A percentile compares a stretch with the other conserved stretches of the same genome.
phyloP scores from a whole-genome alignment of 1,139 yeast genomes.

The Pichia sp. region DNA sequence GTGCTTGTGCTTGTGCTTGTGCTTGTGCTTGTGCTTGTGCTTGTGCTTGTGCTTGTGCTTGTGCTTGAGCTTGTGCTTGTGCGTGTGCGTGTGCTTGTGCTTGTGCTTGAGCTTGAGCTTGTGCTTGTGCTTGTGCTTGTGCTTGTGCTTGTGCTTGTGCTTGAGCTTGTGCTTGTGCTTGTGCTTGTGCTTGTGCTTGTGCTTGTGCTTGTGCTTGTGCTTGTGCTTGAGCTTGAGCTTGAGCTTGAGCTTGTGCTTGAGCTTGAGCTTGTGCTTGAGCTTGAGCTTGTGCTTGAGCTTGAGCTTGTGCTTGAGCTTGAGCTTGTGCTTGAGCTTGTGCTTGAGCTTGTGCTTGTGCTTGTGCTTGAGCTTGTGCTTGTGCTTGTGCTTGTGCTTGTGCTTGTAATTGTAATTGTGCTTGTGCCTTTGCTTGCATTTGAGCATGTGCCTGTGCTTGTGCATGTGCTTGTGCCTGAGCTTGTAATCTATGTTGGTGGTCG shows the following conservation, averaged over 20 bases:
- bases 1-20: too few relatives aligned
- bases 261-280: slow-evolving; percentile 18
- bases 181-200: not conserved
- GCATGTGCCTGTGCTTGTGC: slow-evolving; percentile 17
- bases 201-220: slow-evolving; percentile 17
- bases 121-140: slow-evolving; percentile 21
- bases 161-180: slow-evolving; percentile 13
- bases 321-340: slow-evolving; percentile 6
- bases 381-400: slow-evolving; percentile 22
- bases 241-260: slow-evolving; percentile 16
- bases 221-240: slow-evolving; percentile 21
- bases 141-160: slow-evolving; percentile 6
- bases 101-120: slow-evolving; percentile 10
- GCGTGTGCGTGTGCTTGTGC: slow-evolving; percentile 1
- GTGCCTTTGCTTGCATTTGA: slow-evolving; percentile 23
- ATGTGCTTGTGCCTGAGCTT: slow-evolving; percentile 12
- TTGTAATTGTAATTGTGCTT: slow-evolving; percentile 6
- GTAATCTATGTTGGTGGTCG: slow-evolving; percentile 15
- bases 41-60: too few relatives aligned
- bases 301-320: slow-evolving; percentile 8
- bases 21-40: too few relatives aligned
- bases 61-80: too few relatives aligned
- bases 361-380: slow-evolving; percentile 18
- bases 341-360: slow-evolving; percentile 14
- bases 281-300: slow-evolving; percentile 17